Base-by-base conservation (phyloP, 805 yeast species). In the Saccharomycopsis lassenensis region DNA sequence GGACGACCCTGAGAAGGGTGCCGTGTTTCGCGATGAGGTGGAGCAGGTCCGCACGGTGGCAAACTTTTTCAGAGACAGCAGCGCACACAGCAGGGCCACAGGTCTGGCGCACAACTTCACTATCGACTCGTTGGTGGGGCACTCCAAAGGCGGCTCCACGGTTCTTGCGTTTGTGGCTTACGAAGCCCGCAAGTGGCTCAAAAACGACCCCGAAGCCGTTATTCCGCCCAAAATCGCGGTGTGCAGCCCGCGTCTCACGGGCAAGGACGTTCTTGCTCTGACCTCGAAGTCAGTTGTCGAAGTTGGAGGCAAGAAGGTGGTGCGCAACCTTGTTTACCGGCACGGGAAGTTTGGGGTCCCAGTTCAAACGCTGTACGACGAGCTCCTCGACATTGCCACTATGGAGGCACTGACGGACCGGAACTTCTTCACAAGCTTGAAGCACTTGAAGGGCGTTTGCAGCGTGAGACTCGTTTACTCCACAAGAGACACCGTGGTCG, bases 391-490 rank as follows among this genome's bases (percentile, higher is more conserved):
- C 34, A 55, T 77, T 4, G 67, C 71, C 1, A 48, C 75, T 37
- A 54, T 76, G 48, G 35, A 53, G 5, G 49, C 44, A 8, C 51
- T 77, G 12, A 51, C 52, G 8, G 48, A 59, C 2, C 57, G 77
- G 22, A 61, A 73, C 19, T 43, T 51, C 2, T 63, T 65, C 40
- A 62, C 70, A 12, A n/a, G n/a, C n/a, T n/a, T n/a, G n/a, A n/a
- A n/a, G n/a, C n/a, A n/a, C n/a, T n/a, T n/a, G n/a, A n/a, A n/a
- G n/a, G n/a, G n/a, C n/a, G n/a, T n/a, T n/a, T n/a, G n/a, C n/a
- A n/a, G n/a, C n/a, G 76, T 80, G 1, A 48, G 85, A 47, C 73
- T 81, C 35, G 57, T 86, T 7, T 84, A 81, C 49, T 95, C 95
- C 0, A 46, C 74, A 5, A 51, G 63, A 7, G 97, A 89, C 50